Conservation (phyloP, 495 filamentous ascomycete species). For the Bacidia rubella region DNA sequence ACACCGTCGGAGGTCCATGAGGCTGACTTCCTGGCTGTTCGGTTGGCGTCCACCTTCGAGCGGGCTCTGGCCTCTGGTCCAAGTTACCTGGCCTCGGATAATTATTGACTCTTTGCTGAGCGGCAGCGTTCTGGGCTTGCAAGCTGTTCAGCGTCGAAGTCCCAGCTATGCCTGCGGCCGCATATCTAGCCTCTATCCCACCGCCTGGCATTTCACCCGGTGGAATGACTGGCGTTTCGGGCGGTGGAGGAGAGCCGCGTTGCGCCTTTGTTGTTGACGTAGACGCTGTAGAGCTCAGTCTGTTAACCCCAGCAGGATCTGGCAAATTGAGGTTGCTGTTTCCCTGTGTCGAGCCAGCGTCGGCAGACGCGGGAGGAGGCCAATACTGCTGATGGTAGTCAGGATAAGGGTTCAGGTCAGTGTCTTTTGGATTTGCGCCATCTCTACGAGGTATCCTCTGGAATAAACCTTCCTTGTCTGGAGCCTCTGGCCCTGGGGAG, state of each 20-base stretch:
- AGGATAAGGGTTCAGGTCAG: constrained; percentile 31
- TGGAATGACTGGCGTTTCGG: constrained; percentile 80
- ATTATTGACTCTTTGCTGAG: constrained; percentile 59
- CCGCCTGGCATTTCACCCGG: constrained; percentile 54
- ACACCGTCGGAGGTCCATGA: constrained; percentile 84
- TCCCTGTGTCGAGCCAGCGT: constrained; percentile 16
- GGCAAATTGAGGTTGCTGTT: constrained; percentile 29
- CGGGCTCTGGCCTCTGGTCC: constrained; percentile 31
- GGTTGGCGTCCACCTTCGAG: constrained; percentile 89
- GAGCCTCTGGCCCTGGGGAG: constrained; percentile 55
- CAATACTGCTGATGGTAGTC: constrained; percentile 56
- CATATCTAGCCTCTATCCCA: constrained; percentile 80
- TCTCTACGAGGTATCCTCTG: constrained; percentile 37
- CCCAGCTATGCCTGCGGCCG: constrained; percentile 76
- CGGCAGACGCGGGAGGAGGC: constrained; percentile 36
- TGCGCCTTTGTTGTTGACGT: constrained; percentile 86
- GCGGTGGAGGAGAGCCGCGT: constrained; percentile 85
- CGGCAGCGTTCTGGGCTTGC: constrained; percentile 72
- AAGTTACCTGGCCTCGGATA: constrained; percentile 41
- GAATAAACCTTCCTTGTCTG: constrained; percentile 60
- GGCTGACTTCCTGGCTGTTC: constrained; percentile 78
- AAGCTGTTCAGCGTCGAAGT: constrained; percentile 65
- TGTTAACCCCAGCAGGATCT: constrained; percentile 48
- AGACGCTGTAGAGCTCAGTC: constrained; percentile 76
- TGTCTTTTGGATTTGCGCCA: constrained; percentile 10